Conservation (phyloP, 345 rosid genomes). For the Lumnitzera racemosa region DNA sequence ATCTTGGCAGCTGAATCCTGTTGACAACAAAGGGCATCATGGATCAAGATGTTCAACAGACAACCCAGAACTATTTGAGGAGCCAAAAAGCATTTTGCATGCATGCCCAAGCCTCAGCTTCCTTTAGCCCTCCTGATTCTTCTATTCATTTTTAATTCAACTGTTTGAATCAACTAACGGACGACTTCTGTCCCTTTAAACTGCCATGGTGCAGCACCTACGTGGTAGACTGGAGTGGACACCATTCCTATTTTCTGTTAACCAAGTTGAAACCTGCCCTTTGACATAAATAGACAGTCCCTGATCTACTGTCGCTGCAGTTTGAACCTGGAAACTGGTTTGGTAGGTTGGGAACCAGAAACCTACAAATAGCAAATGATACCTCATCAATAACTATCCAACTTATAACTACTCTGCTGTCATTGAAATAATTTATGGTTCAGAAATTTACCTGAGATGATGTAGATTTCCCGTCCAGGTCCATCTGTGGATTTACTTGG, state of each 20-base stretch:
- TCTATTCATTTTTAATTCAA: no score
- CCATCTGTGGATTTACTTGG: conserved; percentile 20
- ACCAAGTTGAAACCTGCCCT: not conserved
- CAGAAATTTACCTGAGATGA: conserved; percentile 41
- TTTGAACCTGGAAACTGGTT: conserved; percentile 79
- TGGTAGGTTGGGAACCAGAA: conserved; percentile 46
- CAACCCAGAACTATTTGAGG: no score
- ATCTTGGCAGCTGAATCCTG: no score
- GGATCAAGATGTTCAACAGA: no score
- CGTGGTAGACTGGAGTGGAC: no score
- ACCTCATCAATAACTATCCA: not conserved
- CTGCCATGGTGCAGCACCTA: no score
- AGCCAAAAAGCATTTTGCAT: no score
- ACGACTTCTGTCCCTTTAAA: no score
- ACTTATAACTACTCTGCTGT: not conserved
- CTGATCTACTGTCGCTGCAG: conserved; percentile 49
- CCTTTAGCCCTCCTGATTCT: no score
- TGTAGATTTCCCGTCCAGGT: conserved; percentile 11
- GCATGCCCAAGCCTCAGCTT: no score
- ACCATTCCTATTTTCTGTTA: not conserved
- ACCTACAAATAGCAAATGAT: conserved; percentile 29
- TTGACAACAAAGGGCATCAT: no score
- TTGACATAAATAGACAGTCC: not conserved
- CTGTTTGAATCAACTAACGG: no score
- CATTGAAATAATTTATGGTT: not conserved